Percentiles rank a stretch among this genome's conserved stretches.
Evolutionary conservation across 805 yeast species (phyloP).

Genomic region (Myxozyma vanderwaltii): DNA sequence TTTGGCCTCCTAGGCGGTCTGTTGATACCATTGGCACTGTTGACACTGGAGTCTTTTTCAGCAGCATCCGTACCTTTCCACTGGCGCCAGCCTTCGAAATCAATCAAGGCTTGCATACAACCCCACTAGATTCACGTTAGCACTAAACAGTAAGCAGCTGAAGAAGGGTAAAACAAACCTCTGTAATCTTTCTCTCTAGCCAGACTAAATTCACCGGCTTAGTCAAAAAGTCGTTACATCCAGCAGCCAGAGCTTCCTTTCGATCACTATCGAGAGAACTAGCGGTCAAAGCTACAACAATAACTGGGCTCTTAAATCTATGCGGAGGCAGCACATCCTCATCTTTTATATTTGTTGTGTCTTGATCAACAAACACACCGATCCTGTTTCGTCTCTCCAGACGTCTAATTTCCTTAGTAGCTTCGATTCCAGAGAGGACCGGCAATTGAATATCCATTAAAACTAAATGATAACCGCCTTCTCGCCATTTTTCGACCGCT

Average conservation of each 20-base stretch:
- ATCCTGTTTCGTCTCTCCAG: constrained; percentile 78
- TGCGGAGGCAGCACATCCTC: constrained; percentile 61
- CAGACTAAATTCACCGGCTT: constrained; percentile 94
- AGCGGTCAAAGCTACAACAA: constrained; percentile 95
- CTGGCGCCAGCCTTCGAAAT: constrained; percentile 71
- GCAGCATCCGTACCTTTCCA: constrained; percentile 41
- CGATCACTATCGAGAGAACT: constrained; percentile 82
- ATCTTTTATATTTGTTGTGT: constrained; percentile 42
- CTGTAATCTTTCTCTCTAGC: constrained; percentile 85
- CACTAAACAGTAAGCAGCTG: too few relatives aligned
- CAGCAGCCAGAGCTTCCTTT: constrained; percentile 90
- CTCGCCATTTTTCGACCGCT: constrained; percentile 91
- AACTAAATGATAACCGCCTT: constrained; percentile 91
- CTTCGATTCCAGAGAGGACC: constrained; percentile 92
- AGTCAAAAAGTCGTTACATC: constrained; percentile 94
- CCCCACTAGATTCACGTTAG: constrained; percentile 15
- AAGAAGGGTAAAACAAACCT: constrained; percentile 22
- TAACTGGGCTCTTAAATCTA: constrained; percentile 89
- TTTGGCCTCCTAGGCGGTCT: background rate
- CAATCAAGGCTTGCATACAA: constrained; percentile 22
- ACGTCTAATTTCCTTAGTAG: constrained; percentile 86
- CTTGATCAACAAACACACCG: constrained; percentile 57
- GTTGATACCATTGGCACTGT: background rate
- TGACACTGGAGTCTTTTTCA: background rate
- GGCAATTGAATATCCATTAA: constrained; percentile 98